Conservation (phyloP, 495 filamentous ascomycete genomes). For the Lasiosphaeriaceae sp. region DNA sequence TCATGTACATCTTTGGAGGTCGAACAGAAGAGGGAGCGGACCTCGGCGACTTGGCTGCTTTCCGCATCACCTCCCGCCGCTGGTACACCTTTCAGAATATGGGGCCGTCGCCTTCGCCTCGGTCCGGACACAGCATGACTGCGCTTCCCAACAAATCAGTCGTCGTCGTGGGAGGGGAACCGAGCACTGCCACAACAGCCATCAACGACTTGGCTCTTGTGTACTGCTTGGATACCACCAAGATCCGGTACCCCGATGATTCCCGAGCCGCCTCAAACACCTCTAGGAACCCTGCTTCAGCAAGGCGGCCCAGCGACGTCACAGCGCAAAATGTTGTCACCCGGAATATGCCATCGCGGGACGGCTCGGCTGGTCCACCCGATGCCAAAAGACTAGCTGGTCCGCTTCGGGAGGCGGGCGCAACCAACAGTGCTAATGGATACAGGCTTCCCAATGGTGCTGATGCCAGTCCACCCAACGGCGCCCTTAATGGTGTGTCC, state of each 20-base stretch:
- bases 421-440: constrained; percentile 41
- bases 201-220: constrained; percentile 79
- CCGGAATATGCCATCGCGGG: constrained; percentile 52
- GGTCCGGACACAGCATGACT: constrained; percentile 97
- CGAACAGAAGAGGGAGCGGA: constrained; percentile 88
- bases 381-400: constrained; percentile 54
- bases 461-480: constrained; percentile 29
- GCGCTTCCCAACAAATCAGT: constrained; percentile 78
- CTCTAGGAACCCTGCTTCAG: constrained; percentile 27
- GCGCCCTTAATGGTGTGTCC: constrained; percentile 37
- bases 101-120: constrained; percentile 89
- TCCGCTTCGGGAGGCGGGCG: constrained; percentile 51
- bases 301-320: constrained; percentile 39
- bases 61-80: constrained; percentile 82
- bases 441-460: constrained; percentile 27
- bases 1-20: constrained; percentile 99
- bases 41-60: constrained; percentile 90
- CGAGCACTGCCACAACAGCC: constrained; percentile 78
- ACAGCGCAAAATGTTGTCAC: constrained; percentile 20
- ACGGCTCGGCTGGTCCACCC: constrained; percentile 55
- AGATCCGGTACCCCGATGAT: constrained; percentile 92
- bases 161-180: constrained; percentile 89
- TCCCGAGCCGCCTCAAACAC: constrained; percentile 48
- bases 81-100: constrained; percentile 99
- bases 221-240: constrained; percentile 88